phyloP scores from a whole-genome alignment of 257 asterid genomes.

The Solanum arcanum region DNA sequence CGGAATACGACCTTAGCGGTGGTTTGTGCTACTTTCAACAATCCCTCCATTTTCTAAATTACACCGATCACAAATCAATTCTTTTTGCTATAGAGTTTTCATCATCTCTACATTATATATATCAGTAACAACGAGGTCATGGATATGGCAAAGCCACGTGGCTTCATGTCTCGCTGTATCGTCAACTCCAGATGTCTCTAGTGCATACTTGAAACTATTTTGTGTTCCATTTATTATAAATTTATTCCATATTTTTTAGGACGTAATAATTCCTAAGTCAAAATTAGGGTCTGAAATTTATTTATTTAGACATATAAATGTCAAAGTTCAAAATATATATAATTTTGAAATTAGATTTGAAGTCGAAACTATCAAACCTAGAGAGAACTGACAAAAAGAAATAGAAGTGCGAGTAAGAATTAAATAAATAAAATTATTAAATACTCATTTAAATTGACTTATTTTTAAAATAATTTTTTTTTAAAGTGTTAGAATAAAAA shows the following conservation, averaged over 20 bases:
- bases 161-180: not conserved
- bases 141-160: not conserved
- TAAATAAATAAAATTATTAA: too few relatives aligned
- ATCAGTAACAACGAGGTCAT: not conserved
- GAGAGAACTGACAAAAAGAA: too few relatives aligned
- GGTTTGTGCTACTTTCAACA: not conserved
- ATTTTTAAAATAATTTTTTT: too few relatives aligned
- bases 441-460: too few relatives aligned
- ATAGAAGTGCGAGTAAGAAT: too few relatives aligned
- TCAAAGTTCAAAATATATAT: not conserved
- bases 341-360: too few relatives aligned
- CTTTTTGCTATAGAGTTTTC: not conserved
- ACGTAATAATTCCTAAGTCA: not conserved
- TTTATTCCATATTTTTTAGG: not conserved
- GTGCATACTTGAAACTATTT: not conserved
- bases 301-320: too few relatives aligned
- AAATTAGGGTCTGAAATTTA: too few relatives aligned
- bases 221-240: not conserved
- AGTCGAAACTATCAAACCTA: too few relatives aligned
- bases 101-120: not conserved
- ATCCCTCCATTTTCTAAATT: not conserved
- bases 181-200: not conserved
- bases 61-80: not conserved
- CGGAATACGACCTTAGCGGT: not conserved
- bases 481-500: too few relatives aligned